Evolutionary conservation across 2,329 filamentous ascomycete species (phyloP).

Genomic region (Onygenales sp.): DNA sequence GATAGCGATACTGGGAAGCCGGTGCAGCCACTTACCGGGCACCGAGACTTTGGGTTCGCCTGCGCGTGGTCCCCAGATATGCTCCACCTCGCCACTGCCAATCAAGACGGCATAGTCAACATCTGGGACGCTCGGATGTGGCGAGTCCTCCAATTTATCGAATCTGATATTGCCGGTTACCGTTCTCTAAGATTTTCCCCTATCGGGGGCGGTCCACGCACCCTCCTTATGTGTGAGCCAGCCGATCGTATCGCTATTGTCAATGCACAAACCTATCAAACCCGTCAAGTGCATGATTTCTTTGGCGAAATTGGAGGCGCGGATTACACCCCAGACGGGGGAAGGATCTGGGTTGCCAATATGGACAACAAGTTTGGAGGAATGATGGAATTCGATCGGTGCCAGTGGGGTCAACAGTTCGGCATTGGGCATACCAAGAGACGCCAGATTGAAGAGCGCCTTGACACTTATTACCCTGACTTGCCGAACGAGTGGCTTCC

Average conservation of each 20-base stretch:
- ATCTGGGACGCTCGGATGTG: slow-evolving; percentile 38
- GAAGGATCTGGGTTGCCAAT: slow-evolving; percentile 35
- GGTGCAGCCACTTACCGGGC: slow-evolving; percentile 29
- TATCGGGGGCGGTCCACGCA: slow-evolving; percentile 34
- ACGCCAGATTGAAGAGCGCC: slow-evolving; percentile 9
- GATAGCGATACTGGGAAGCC: slow-evolving; percentile 34
- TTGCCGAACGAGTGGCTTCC: slow-evolving; percentile 29
- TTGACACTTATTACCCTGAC: slow-evolving; percentile 17
- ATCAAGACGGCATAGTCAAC: slow-evolving; percentile 37
- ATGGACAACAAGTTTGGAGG: slow-evolving; percentile 35
- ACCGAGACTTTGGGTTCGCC: slow-evolving; percentile 36
- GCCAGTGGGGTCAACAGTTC: slow-evolving; percentile 27
- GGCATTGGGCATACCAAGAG: slow-evolving; percentile 15
- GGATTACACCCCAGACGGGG: slow-evolving; percentile 32
- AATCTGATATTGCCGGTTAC: slow-evolving; percentile 36
- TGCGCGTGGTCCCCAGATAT: slow-evolving; percentile 40
- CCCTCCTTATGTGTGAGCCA: slow-evolving; percentile 33
- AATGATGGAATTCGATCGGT: slow-evolving; percentile 35
- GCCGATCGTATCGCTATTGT: slow-evolving; percentile 37
- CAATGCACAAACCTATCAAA: slow-evolving; percentile 33
- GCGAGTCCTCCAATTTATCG: slow-evolving; percentile 29
- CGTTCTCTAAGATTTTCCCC: slow-evolving; percentile 36
- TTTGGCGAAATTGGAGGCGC: slow-evolving; percentile 38
- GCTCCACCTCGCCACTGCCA: slow-evolving; percentile 37
- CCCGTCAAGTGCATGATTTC: slow-evolving; percentile 36